Evolutionary conservation across 768 basidiomycete genomes (phyloP), one percentile per base, ranked within the genome.

Genomic region (Sistotremastrum suecicum): DNA sequence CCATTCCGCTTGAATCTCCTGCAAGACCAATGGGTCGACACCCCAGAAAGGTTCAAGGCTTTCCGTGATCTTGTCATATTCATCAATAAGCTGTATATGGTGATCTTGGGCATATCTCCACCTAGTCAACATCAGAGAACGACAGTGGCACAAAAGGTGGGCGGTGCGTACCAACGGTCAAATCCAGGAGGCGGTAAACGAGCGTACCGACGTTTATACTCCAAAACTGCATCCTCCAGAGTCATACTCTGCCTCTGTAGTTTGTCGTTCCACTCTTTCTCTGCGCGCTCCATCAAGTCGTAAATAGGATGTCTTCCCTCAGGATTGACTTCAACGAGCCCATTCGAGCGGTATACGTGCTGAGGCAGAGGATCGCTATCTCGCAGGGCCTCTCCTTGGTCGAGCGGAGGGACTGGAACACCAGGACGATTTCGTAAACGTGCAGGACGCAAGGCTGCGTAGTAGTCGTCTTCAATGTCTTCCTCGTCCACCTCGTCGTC

Each of bases 21-120:
- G 56, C 10, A 67, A 37, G 1, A 55, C 54, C 1, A 39, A 12
- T 0, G 65, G 65, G 34, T 58, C 51, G 41, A 70, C 52, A 0
- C 62, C 68, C 58, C 58, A 65, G 51, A 58, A 66, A 0, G 63
- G 61, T 28, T 61, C 58, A 6, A 70, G 48, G 44, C 67, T 60
- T 5, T 56, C 50, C 45, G 58, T 51, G 43, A 71, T 70, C 48
- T 68, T 66, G 53, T 72, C 69, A 40, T 72, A 71, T 45, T 71
- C 69, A 49, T 71, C 71, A 10, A 62, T 64, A 1, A 71, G 58
- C 37, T 60, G 63, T 2, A 71, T 60, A 32, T 60, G 48, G 48
- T 72, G 50, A 42, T 52, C 51, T n/a, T 60, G 55, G 5, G 64
- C 64, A 46, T 68, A 72, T n/a, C 58, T 50, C 70, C 68, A 71